phyloP scores from a whole-genome alignment of 1,284 basidiomycete genomes.

The Crucibulum parvulum region DNA sequence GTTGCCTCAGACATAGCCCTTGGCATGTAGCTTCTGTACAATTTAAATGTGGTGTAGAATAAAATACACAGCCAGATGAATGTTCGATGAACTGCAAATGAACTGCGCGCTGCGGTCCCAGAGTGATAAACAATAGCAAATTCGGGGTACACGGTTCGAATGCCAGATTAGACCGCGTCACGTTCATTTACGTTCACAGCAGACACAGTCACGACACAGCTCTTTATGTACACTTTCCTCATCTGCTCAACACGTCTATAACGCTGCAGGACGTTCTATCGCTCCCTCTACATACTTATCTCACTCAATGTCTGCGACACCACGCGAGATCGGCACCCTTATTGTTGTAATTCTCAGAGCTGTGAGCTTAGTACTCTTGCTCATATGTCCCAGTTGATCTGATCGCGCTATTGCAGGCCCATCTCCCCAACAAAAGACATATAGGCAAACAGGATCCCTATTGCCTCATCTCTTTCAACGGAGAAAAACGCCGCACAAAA shows the following conservation, averaged over 20 bases:
- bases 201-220: conserved; percentile 1
- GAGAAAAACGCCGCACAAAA: conserved; percentile 86
- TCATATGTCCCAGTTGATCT: conserved; percentile 21
- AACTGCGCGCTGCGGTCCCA: too few relatives aligned
- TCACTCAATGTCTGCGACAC: conserved; percentile 56
- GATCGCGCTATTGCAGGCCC: conserved; percentile 62
- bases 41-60: too few relatives aligned
- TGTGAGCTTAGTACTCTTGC: conserved; percentile 58
- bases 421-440: conserved; percentile 92
- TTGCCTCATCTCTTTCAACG: conserved; percentile 81
- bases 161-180: too few relatives aligned
- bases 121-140: too few relatives aligned
- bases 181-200: too few relatives aligned
- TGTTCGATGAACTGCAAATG: too few relatives aligned
- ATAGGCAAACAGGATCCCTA: conserved; percentile 99
- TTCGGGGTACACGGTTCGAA: too few relatives aligned
- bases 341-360: conserved; percentile 96
- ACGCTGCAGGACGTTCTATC: conserved; percentile 13
- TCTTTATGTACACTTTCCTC: not conserved
- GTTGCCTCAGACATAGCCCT: not conserved
- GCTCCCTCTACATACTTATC: conserved; percentile 13
- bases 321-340: conserved; percentile 89
- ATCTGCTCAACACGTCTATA: conserved; percentile 13
- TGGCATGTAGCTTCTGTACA: not conserved
- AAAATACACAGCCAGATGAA: too few relatives aligned